Conservation (phyloP, 352 stramenopile species). For the Phytopythium ostracodes region DNA sequence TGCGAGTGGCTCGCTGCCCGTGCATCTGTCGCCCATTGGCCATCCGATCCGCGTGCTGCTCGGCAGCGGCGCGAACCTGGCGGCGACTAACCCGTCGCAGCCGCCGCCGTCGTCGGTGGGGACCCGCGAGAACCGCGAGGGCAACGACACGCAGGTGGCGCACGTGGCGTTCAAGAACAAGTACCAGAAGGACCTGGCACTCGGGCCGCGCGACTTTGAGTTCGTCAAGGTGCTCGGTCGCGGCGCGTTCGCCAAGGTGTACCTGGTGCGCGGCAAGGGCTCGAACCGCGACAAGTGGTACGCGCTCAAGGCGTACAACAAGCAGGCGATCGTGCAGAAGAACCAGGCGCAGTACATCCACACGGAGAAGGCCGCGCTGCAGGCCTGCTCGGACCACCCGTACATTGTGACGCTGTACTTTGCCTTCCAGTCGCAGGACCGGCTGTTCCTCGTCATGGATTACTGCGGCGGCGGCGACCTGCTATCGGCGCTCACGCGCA, state of each 20-base stretch:
- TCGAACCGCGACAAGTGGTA: slow-evolving; percentile 87
- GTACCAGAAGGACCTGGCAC: slow-evolving; percentile 80
- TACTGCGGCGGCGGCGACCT: slow-evolving; percentile 81
- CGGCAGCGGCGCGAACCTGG: slow-evolving; percentile 61
- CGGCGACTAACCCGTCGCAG: slow-evolving; percentile 67
- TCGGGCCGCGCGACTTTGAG: slow-evolving; percentile 82
- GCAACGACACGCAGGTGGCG: slow-evolving; percentile 67
- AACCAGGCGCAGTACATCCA: slow-evolving; percentile 88
- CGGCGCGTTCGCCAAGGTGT: slow-evolving; percentile 83
- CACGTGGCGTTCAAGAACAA: slow-evolving; percentile 90
- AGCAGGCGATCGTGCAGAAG: slow-evolving; percentile 86
- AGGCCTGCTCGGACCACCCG: slow-evolving; percentile 81
- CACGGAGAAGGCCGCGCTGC: slow-evolving; percentile 77
- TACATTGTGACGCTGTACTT: slow-evolving; percentile 86
- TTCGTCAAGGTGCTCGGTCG: slow-evolving; percentile 84
- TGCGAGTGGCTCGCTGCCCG: slow-evolving; percentile 71
- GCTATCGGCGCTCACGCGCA: slow-evolving; percentile 68
- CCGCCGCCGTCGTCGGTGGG: slow-evolving; percentile 54
- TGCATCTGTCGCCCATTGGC: slow-evolving; percentile 83
- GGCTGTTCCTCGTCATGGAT: slow-evolving; percentile 84
- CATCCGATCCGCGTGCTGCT: slow-evolving; percentile 82
- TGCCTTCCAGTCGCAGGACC: slow-evolving; percentile 82
- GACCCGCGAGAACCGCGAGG: slow-evolving; percentile 39
- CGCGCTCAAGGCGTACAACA: slow-evolving; percentile 86
- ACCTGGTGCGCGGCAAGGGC: slow-evolving; percentile 77